These are phyloP conservation scores for Venturia pyrina DNA, from an alignment of 2,329 filamentous ascomycete species.

Conservation along the genomic window DNA sequence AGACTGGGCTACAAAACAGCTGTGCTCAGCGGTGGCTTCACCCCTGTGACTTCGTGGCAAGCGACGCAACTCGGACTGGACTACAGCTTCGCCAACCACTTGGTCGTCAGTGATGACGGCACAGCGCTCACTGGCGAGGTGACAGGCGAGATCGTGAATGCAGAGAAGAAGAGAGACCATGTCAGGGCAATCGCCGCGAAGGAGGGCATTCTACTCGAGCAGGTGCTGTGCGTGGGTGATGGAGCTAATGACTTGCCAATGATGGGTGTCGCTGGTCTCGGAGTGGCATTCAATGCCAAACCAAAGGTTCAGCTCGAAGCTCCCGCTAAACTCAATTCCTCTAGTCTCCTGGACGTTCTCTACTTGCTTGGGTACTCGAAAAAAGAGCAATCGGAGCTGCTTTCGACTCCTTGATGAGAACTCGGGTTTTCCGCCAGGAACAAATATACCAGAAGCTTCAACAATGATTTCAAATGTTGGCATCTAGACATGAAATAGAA, in stretches of 20 bases:
- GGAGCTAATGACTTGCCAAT: conserved; percentile 76
- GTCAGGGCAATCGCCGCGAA: conserved; percentile 59
- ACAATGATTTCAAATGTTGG: not conserved
- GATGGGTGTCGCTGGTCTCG: conserved; percentile 65
- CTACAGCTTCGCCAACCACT: conserved; percentile 80
- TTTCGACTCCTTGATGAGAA: conserved; percentile 13
- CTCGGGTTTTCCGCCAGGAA: not conserved
- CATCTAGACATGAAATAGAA: not conserved
- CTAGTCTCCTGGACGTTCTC: conserved; percentile 60
- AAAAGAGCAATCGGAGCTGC: conserved; percentile 48
- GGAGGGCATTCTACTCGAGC: conserved; percentile 54
- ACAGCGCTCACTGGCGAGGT: conserved; percentile 61
- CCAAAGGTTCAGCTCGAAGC: conserved; percentile 71
- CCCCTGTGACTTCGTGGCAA: conserved; percentile 80
- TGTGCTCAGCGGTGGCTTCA: conserved; percentile 86
- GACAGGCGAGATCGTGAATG: conserved; percentile 62
- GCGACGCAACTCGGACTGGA: conserved; percentile 73
- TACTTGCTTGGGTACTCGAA: conserved; percentile 63
- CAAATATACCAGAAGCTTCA: not conserved
- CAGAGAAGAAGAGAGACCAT: conserved; percentile 62
- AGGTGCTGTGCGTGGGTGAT: conserved; percentile 67
- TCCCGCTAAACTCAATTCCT: conserved; percentile 59
- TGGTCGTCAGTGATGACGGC: conserved; percentile 48
- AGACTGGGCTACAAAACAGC: conserved; percentile 76
- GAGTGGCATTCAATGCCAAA: conserved; percentile 79